Evolutionary conservation across 2,329 filamentous ascomycete species (phyloP), one percentile per base, ranked within the genome.

Genomic region (Ophidiomyces ophidiicola): DNA sequence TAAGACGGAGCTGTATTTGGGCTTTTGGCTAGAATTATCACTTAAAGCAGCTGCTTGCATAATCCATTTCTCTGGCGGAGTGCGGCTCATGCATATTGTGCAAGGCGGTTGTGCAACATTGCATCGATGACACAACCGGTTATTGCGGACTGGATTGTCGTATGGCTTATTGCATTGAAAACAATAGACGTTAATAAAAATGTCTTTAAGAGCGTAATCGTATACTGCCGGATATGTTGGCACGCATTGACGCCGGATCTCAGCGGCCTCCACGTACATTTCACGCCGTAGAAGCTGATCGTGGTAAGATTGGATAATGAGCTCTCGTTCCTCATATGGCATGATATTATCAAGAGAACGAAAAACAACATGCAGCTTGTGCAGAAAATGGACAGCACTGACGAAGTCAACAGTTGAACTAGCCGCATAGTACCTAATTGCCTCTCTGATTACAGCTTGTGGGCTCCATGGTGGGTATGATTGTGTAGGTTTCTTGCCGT

Each of bases 261-360:
- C 62, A 6, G 72, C 70, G 4, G 74, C 73, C 45, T 63, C 60
- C 11, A 62, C 43, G 32, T 60, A 57, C 59, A 64, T 61, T n/a
- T 55, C 57, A 32, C 63, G 60, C 23, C 60, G 56, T 19, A 63
- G 46, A 7, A 79, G 60, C 41, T 72, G 70, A 35, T 68, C 66
- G 53, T 78, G 71, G 52, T 78, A 78, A 3, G 67, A 60, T 28
- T 67, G 62, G 29, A 76, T 64, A 29, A 76, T 69, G 32, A 63
- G 59, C 50, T 76, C 72, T 34, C 70, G 62, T 48, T 76, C 70
- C 37, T 59, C 52, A 24, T 56, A 58, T 1, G 60, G 59, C 31
- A 64, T 48, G 14, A 64, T 58, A 17, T 53, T 43, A 26, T 62
- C 59, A 32, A 54, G 57, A 10, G 59, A 55, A 6, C 51, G 46